A percentile compares a stretch with the other conserved stretches of the same genome.
Evolutionary conservation across 2,329 filamentous ascomycete species (phyloP).

Genomic region (Didymella lethalis): DNA sequence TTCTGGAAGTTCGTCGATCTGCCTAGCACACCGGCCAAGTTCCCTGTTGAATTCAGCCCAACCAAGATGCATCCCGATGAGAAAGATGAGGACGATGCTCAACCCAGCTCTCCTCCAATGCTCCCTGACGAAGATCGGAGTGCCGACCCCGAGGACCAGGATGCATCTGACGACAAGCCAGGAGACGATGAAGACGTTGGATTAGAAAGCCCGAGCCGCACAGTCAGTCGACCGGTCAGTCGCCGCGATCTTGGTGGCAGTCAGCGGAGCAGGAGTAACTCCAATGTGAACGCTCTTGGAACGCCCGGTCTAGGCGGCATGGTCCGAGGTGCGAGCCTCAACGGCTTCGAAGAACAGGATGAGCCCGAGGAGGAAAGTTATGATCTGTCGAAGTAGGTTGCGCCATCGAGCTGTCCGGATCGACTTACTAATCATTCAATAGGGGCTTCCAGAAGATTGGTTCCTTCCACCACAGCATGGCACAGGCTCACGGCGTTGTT

Average conservation of each 20-base stretch:
- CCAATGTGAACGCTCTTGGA: conserved; percentile 37
- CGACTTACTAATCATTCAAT: conserved; percentile 24
- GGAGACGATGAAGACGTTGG: conserved; percentile 47
- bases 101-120: conserved; percentile 48
- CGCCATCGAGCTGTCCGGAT: too few species aligned
- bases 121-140: conserved; percentile 35
- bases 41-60: conserved; percentile 45
- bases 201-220: conserved; percentile 47
- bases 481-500: conserved; percentile 42
- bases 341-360: conserved; percentile 50
- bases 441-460: conserved; percentile 61
- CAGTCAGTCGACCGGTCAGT: conserved; percentile 47
- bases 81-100: conserved; percentile 45
- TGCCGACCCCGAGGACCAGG: conserved; percentile 42
- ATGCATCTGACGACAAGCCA: conserved; percentile 38
- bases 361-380: conserved; percentile 57
- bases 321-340: conserved; percentile 48
- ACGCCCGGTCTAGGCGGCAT: conserved; percentile 40
- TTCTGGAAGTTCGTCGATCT: conserved; percentile 89
- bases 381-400: conserved; percentile 59
- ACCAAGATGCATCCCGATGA: conserved; percentile 48
- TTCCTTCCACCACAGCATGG: conserved; percentile 53
- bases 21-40: conserved; percentile 71
- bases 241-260: conserved; percentile 38
- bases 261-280: conserved; percentile 43